These are phyloP conservation scores for Pseudogymnoascus sp. DNA, from an alignment of 2,329 filamentous ascomycete species.

Conservation along the genomic window DNA sequence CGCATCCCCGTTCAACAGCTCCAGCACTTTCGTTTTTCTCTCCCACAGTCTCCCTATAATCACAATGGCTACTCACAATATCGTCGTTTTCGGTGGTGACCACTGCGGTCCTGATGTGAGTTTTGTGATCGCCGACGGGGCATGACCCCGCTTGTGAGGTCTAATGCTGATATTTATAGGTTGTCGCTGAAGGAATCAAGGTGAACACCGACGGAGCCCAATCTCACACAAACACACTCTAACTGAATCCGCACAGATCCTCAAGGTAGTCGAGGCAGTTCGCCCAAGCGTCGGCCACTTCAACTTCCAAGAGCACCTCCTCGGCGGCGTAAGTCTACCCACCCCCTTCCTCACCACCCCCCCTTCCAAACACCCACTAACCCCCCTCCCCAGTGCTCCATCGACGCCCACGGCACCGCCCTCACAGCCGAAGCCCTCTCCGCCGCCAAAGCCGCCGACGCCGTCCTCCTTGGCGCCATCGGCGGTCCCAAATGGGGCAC, in stretches of 20 bases:
- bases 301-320: constrained; percentile 81
- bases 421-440: constrained; percentile 77
- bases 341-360: constrained; percentile 9
- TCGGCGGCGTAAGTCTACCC: constrained; percentile 72
- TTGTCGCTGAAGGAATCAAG: constrained; percentile 80
- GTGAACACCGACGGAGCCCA: constrained; percentile 39
- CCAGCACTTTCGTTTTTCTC: background rate
- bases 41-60: background rate
- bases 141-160: constrained; percentile 6
- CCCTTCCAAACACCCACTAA: constrained; percentile 2
- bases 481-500: constrained; percentile 97
- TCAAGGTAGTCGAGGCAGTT: constrained; percentile 69
- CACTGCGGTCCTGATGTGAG: constrained; percentile 80
- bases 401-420: constrained; percentile 71
- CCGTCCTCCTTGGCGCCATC: constrained; percentile 86
- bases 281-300: constrained; percentile 68
- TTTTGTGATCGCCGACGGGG: constrained; percentile 17
- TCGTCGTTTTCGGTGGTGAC: constrained; percentile 77
- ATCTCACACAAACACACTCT: background rate
- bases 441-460: constrained; percentile 79
- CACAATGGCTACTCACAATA: constrained; percentile 65
- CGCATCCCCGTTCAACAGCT: background rate
- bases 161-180: constrained; percentile 43
- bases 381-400: constrained; percentile 61
- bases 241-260: constrained; percentile 49